Base-by-base conservation (phyloP, 2,329 filamentous ascomycete species). In the Zopfia rhizophila region DNA sequence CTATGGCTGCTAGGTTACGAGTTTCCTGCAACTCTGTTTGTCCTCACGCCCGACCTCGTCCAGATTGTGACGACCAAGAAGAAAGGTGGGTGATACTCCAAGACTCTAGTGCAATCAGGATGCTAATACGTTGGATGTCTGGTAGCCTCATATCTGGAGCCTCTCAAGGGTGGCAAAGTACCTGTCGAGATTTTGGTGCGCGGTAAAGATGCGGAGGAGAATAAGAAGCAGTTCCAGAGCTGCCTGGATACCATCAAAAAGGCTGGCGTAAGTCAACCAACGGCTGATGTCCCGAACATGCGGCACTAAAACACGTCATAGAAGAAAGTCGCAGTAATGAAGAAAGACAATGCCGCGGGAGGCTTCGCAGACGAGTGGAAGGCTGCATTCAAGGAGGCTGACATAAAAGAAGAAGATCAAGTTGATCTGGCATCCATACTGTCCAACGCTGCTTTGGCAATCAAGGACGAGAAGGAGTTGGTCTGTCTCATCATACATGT, bases 1-100 rank as follows among this genome's bases (percentile, higher is more conserved):
- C 96, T 97, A 75, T 99, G 95, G 95, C 82, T 99, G 43, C 84
- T 99, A 53, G 94, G 94, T 64, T 99, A 99, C 79, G 94, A 99
- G 73, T 99, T 99, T 68, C 94, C 94, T 23, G 92, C 93, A 27
- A 99, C 94, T 0, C 80, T 99, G 55, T 91, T 99, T 80, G 82
- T 99, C 39, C 86, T 99, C 71, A 97, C 93, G 1, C 78, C 87
- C 51, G 94, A 97, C 51, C 85, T 86, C 33, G 81, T 97, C 61
- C 95, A 94, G 75, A 88, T 97, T 48, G 86, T 99, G 56, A 99
- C 94, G 5, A 99, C 94, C 5, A 88, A 90, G 48, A 99, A 99
- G 78, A 99, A 99, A 85, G 93, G 91, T 96, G 70, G 55, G 63
- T 51, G 17, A 18, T 16, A 28, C 27, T 33, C 12, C n/a, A 29